A percentile compares a stretch with the other conserved stretches of the same genome.
These are phyloP conservation scores for Eucalyptus polybractea DNA, from an alignment of 345 rosid species.

Conservation along the genomic window DNA sequence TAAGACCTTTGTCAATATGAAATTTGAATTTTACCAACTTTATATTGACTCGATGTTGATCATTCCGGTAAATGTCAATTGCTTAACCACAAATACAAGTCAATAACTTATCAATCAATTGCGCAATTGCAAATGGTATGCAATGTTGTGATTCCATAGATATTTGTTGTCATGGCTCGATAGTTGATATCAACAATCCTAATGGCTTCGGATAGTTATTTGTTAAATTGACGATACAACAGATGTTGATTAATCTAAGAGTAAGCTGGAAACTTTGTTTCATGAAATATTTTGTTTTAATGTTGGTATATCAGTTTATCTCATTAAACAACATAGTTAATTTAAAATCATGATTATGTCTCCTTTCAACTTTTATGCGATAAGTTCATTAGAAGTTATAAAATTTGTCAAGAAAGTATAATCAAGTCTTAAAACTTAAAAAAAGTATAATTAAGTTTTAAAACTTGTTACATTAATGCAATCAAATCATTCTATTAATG, in stretches of 20 bases:
- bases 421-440: fast-evolving
- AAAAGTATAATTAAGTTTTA: fast-evolving
- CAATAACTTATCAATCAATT: background rate
- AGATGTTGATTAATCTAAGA: background rate
- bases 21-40: background rate
- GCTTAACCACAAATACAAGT: background rate
- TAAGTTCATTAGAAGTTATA: fast-evolving
- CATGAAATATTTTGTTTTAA: background rate
- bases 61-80: background rate
- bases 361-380: background rate
- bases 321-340: background rate
- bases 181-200: background rate
- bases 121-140: background rate
- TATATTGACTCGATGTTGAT: background rate
- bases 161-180: background rate
- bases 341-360: background rate
- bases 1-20: background rate
- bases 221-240: background rate
- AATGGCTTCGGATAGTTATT: background rate
- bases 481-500: too few relatives aligned
- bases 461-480: fast-evolving
- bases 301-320: background rate
- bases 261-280: background rate
- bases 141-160: background rate
- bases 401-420: too few relatives aligned